Conservation (phyloP, 176 grass and related monocot species). For the Microstegium vimineum region DNA sequence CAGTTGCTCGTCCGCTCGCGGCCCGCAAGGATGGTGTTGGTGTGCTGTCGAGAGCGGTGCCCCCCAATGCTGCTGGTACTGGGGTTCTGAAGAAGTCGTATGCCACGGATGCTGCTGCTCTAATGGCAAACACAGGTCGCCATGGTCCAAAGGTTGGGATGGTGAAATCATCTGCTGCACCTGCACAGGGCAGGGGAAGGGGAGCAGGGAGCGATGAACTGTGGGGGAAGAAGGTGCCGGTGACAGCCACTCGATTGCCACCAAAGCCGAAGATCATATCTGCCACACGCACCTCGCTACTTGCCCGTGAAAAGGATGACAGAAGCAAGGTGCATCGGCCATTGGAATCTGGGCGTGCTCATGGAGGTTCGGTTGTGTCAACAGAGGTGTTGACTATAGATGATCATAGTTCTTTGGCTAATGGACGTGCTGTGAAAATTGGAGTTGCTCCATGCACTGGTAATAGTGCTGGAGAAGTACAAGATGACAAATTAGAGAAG, state of each 20-base stretch:
- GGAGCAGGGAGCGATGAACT: neutral
- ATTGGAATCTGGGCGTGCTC: neutral
- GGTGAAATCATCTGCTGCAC: neutral
- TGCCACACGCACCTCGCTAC: neutral
- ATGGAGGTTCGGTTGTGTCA: neutral
- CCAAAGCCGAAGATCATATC: neutral
- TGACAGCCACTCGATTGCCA: neutral
- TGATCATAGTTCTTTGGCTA: neutral
- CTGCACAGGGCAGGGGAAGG: neutral
- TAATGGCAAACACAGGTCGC: neutral
- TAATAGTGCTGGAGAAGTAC: neutral
- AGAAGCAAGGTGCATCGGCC: neutral
- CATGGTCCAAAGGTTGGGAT: neutral
- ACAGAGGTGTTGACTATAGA: neutral
- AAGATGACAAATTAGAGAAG: neutral
- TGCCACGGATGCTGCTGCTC: neutral
- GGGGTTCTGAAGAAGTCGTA: neutral
- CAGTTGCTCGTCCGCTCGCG: neutral
- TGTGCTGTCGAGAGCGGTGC: neutral
- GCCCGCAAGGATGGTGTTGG: neutral
- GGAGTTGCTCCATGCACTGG: neutral
- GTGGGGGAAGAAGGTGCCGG: neutral
- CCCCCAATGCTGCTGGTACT: neutral
- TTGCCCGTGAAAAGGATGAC: constrained; percentile 1
- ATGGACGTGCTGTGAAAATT: neutral